Evolutionary conservation across 306 rosid species (phyloP).

Genomic region (Castanopsis chinensis): DNA sequence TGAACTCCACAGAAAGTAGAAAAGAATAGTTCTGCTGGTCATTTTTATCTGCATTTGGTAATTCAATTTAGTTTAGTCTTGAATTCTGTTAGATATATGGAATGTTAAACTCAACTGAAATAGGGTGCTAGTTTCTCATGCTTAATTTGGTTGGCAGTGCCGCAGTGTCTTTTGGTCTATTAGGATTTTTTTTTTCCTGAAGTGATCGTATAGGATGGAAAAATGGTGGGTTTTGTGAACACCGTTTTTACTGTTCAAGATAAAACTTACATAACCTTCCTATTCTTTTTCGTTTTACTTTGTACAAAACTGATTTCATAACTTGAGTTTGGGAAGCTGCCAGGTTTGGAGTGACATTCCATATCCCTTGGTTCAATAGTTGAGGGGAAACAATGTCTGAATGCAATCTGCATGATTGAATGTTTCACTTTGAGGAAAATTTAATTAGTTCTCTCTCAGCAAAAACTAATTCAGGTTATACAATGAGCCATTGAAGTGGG

Average conservation of each 20-base stretch:
- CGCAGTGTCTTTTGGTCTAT: not conserved
- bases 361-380: too few relatives aligned
- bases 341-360: too few relatives aligned
- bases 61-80: not conserved
- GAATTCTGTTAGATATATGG: not conserved
- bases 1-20: not conserved
- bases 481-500: too few relatives aligned
- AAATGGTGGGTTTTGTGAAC: not conserved
- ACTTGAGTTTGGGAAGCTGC: too few relatives aligned
- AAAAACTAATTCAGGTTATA: too few relatives aligned
- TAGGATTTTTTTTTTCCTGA: not conserved
- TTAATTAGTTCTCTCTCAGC: too few relatives aligned
- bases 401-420: too few relatives aligned
- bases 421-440: too few relatives aligned
- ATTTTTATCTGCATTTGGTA: not conserved
- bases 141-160: not conserved
- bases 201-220: not conserved
- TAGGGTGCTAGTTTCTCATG: not conserved
- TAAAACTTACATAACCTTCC: not conserved
- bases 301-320: too few relatives aligned
- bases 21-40: not conserved
- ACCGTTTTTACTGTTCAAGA: not conserved
- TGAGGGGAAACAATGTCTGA: too few relatives aligned
- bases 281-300: too few relatives aligned
- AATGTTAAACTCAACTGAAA: too few relatives aligned